Base-by-base conservation (phyloP, 2,329 filamentous ascomycete species). In the Plenodomus tracheiphilus region DNA sequence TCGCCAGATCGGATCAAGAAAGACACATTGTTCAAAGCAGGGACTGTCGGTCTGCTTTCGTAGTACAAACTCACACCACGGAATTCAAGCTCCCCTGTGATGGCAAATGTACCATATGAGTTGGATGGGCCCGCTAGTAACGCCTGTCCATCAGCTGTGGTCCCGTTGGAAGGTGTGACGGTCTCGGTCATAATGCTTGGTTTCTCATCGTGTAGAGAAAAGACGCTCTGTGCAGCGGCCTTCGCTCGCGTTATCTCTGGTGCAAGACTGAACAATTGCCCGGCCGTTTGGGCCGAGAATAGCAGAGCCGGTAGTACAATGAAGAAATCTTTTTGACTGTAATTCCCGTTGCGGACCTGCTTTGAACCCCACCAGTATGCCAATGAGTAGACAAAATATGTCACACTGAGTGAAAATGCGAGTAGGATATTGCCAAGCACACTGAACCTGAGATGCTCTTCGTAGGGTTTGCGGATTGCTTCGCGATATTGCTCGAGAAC, bases 291-390 rank as follows among this genome's bases (percentile, higher is more conserved):
- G 7, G 76, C 75, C 8, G 74, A 77, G 62, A 78, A 77, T 2
- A 78, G 65, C 10, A 78, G 62, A 3, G 75, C 75, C 21, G 75
- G 75, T 4, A 78, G 56, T 1, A 77, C 75, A 32, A 74, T 76
- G 62, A 78, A 78, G 58, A 77, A 78, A 11, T 76, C 62, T 34
- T 66, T 65, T 42, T 72, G 65, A 9, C 58, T 67, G 49, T 77
- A 77, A 15, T 66, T 66, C 16, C 75, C 75, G 32, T 72, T 70
- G 15, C 75, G 68, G 3, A 78, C 75, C 48, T 76, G 71, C 49
- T 70, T 72, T 2, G 75, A 58, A 59, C 76, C 73, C 75, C 76
- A 79, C 75, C 75, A 79, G 57, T 79, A 79, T 20, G 76, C 76
- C 25, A 79, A 56, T 25, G 76, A 76, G 49, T 78, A 78, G 1